A percentile compares a stretch with the other conserved stretches of the same genome.
These are phyloP conservation scores for Boletus insuetus DNA, from an alignment of 768 basidiomycete species.

Conservation along the genomic window DNA sequence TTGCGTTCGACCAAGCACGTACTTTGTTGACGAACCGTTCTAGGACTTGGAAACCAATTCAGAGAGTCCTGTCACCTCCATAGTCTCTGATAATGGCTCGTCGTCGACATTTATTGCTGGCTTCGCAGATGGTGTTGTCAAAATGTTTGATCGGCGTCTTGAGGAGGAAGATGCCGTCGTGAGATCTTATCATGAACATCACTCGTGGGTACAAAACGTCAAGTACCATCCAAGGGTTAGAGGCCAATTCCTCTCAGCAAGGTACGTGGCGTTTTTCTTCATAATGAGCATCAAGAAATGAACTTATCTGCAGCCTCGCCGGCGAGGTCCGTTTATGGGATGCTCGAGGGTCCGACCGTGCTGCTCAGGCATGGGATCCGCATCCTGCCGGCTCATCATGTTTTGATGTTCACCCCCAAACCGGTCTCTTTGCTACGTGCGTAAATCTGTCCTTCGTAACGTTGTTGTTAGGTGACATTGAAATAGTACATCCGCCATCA, in stretches of 20 bases:
- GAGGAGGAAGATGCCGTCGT: slow-evolving; percentile 82
- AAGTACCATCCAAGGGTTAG: slow-evolving; percentile 72
- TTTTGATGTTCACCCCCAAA: slow-evolving; percentile 83
- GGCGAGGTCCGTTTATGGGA: slow-evolving; percentile 95
- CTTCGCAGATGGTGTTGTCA: slow-evolving; percentile 89
- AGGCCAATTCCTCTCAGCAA: slow-evolving; percentile 79
- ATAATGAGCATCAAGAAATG: background rate
- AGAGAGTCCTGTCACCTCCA: slow-evolving; percentile 84
- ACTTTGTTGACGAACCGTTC: background rate
- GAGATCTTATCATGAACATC: slow-evolving; percentile 67
- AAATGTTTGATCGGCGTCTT: slow-evolving; percentile 89
- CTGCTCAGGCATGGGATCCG: slow-evolving; percentile 60
- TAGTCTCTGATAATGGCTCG: slow-evolving; percentile 73
- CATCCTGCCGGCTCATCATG: slow-evolving; percentile 73
- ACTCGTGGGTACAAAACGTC: slow-evolving; percentile 92
- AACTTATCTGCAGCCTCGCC: slow-evolving; percentile 58
- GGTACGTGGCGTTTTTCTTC: slow-evolving; percentile 45
- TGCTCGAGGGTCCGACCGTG: slow-evolving; percentile 58
- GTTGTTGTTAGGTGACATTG: slow-evolving; percentile 4
- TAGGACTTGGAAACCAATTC: slow-evolving; percentile 90
- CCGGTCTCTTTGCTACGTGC: slow-evolving; percentile 84
- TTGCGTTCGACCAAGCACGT: background rate
- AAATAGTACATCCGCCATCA: slow-evolving; percentile 57
- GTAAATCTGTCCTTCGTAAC: slow-evolving; percentile 27
- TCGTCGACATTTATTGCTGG: slow-evolving; percentile 83